Evolutionary conservation across 2,329 filamentous ascomycete species (phyloP), one percentile per base, ranked within the genome.

Genomic region (Hypoxylon sp.): DNA sequence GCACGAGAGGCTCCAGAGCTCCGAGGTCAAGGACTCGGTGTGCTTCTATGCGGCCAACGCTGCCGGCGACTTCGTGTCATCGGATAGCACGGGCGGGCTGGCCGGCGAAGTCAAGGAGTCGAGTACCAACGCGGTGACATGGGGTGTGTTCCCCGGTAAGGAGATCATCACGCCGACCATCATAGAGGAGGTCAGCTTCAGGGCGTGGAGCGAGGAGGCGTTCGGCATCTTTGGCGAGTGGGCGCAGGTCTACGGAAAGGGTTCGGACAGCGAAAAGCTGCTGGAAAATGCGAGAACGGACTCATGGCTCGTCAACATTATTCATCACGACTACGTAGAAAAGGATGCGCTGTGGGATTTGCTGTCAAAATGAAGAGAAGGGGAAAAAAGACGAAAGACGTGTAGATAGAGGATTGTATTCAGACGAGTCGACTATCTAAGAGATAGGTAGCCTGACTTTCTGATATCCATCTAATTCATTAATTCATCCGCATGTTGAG

Each of bases 151-250:
- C 79, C 91, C 92, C 0, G 93, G 93, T 43, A 97, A 97, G 79
- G 94, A 98, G 78, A 98, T 98, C 74, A 87, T 97, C 60, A 97
- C 94, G 20, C 94, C 94, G 2, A 98, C 94, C 1, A 98, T 98
- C 74, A 97, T 98, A 72, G 94, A 98, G 76, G 92, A 94, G 70
- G 92, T 97, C 53, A 95, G 91, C 75, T 98, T 98, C 84, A 85
- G 89, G 65, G 93, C 94, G 6, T 99, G 95, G 95, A 87, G 89
- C 59, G 95, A 98, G 75, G 95, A 99, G 82, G 94, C 95, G 0
- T 99, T 95, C 80, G 91, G 90, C 30, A 97, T 98, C 73, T 98
- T 94, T 91, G 86, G 84, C 43, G 95, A 98, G 81, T 99, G 95
- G 95, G 89, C 91, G 64, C 85, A 91, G 69, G 91, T 97, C 48